phyloP scores from a whole-genome alignment of 495 filamentous ascomycete genomes.

The Podospora pseudocomata region DNA sequence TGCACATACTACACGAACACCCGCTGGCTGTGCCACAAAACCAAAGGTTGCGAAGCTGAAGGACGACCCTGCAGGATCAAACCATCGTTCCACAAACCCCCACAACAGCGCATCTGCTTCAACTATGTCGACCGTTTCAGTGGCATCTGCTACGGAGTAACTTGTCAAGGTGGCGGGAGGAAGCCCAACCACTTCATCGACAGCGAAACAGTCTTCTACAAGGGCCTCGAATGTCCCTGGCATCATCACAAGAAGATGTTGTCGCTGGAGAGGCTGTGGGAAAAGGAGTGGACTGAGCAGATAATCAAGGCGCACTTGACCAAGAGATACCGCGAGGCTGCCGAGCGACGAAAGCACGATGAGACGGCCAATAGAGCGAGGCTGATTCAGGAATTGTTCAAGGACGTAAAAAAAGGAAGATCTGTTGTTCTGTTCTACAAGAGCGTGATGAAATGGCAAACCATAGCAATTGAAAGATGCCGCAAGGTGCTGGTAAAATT shows the following conservation, averaged over 20 bases:
- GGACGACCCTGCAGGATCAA: not conserved
- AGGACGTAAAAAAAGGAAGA: not conserved
- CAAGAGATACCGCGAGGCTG: constrained; percentile 1
- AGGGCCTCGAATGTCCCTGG: not conserved
- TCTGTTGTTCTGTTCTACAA: not conserved
- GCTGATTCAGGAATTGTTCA: not conserved
- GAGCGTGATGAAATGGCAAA: not conserved
- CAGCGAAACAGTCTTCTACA: not conserved
- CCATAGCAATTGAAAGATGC: not conserved
- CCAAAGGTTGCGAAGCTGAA: not conserved
- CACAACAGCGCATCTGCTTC: not conserved
- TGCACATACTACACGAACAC: not conserved
- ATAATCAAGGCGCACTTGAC: not conserved
- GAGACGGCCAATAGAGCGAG: not conserved
- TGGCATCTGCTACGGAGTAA: not conserved
- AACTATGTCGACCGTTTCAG: not conserved
- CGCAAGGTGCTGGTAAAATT: not conserved
- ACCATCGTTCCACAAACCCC: not conserved
- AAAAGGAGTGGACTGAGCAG: constrained; percentile 6
- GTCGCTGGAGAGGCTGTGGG: not conserved
- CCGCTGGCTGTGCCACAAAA: not conserved
- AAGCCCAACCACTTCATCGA: not conserved
- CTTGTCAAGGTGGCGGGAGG: not conserved
- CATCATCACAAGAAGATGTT: not conserved
- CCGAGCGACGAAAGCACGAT: not conserved